Base-by-base conservation (phyloP, 2,329 filamentous ascomycete species). In the Aspergillus sp. region DNA sequence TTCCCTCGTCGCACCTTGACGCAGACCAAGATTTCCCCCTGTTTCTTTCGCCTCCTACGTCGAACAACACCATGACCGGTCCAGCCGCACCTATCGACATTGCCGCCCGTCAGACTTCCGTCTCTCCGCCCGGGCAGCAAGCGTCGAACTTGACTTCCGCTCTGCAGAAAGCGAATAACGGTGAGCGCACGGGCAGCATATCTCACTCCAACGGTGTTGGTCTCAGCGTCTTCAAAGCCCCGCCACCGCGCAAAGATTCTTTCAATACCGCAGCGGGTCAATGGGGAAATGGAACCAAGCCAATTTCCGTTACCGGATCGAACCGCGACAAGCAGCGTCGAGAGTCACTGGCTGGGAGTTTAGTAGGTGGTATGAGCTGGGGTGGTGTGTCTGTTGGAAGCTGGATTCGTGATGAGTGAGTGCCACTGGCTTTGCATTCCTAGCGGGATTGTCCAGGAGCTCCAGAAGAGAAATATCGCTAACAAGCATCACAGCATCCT, bases 381-480 rank as follows among this genome's bases (percentile, higher is more conserved):
- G 91, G 91, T 64, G 91, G 90, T 56, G 83, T 95, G 51, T 97
- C 91, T 7, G 88, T 97, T 56, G 91, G 91, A 53, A 97, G 91
- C 64, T 97, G 94, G 77, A 93, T 98, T 69, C 81, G 88, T 69
- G 91, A 98, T 74, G 93, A 98, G 93, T 98, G 83, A 83, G 91
- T 85, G 41, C 48, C 37, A n/a, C 39, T 30, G 17, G 15, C 22
- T 20, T 13, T 20, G 9, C 45, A 43, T 43, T 30, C 37, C 41
- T 48, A 41, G 25, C 44, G 41, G 41, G 49, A 23, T 75, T 50
- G 41, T 15, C 22, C 15, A 10, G 10, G 19, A 19, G 7, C 20
- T 25, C 19, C 20, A 5, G 22, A 17, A 15, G 23, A 43, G 13
- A 17, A 27, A 43, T 30, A 49, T 51, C 44, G 53, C 60, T 63